phyloP scores from a whole-genome alignment of 1,284 basidiomycete genomes.

The Paramarasmius palmivorus region DNA sequence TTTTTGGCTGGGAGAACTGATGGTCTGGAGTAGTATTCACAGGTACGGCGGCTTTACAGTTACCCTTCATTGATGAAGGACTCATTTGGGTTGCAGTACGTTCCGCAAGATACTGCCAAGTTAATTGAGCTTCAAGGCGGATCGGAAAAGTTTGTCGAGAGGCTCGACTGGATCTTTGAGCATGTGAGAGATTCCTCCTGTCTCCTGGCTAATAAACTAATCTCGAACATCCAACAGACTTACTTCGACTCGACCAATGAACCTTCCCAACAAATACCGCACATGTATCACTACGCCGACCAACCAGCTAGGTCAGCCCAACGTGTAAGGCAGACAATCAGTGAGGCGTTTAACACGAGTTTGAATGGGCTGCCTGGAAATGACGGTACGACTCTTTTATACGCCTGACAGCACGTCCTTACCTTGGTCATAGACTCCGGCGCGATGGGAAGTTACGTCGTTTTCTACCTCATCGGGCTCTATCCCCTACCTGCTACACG shows the following conservation, averaged over 20 bases:
- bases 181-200: slow-evolving; percentile 29
- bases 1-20: neutral
- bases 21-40: slow-evolving; percentile 41
- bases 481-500: slow-evolving; percentile 63
- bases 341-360: slow-evolving; percentile 9
- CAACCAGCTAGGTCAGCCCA: slow-evolving; percentile 43
- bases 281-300: slow-evolving; percentile 67
- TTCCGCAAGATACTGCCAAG: slow-evolving; percentile 62
- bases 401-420: neutral
- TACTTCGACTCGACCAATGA: slow-evolving; percentile 61
- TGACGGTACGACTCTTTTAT: slow-evolving; percentile 1
- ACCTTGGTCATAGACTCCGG: slow-evolving; percentile 28
- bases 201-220: neutral
- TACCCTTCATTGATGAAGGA: no score
- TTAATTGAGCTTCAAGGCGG: slow-evolving; percentile 63
- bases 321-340: slow-evolving; percentile 3
- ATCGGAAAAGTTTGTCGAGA: slow-evolving; percentile 46
- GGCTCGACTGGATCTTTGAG: slow-evolving; percentile 58
- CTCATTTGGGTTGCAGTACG: slow-evolving; percentile 42
- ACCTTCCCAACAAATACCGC: slow-evolving; percentile 62
- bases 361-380: slow-evolving; percentile 14
- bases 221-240: slow-evolving; percentile 28
- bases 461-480: slow-evolving; percentile 59
- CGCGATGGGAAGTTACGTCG: slow-evolving; percentile 69
- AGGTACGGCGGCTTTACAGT: no score